Evolutionary conservation across 202 grass and related monocot species (phyloP).

Genomic region (Digitaria exilis): DNA sequence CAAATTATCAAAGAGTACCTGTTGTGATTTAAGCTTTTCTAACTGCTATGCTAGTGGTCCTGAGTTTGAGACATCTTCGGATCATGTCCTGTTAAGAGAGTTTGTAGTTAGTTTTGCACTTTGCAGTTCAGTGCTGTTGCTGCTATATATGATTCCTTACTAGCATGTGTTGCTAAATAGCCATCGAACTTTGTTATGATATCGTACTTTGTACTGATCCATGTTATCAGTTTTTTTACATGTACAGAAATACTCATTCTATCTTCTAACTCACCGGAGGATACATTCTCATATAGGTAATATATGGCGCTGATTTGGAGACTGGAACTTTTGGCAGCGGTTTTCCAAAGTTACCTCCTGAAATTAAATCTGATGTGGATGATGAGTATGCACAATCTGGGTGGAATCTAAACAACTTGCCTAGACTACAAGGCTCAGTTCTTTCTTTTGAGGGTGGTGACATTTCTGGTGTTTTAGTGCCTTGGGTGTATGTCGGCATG

Average conservation of each 20-base stretch:
- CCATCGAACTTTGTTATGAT: slow-evolving; percentile 10
- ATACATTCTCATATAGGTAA: slow-evolving; percentile 53
- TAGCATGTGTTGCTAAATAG: neutral
- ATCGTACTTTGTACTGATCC: neutral
- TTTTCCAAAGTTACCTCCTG: slow-evolving; percentile 67
- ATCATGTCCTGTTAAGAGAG: slow-evolving; percentile 2
- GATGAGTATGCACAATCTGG: slow-evolving; percentile 73
- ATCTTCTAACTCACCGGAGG: neutral
- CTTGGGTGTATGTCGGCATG: slow-evolving; percentile 94
- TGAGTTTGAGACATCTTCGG: slow-evolving; percentile 8
- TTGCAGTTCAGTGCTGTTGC: neutral
- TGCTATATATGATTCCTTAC: slow-evolving; percentile 25
- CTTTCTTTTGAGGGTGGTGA: slow-evolving; percentile 89
- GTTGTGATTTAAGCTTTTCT: slow-evolving; percentile 26
- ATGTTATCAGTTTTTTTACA: neutral
- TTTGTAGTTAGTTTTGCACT: slow-evolving; percentile 25
- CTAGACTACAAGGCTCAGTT: slow-evolving; percentile 81
- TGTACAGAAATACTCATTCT: neutral
- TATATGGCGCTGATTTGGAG: slow-evolving; percentile 95
- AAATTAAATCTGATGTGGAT: slow-evolving; percentile 52
- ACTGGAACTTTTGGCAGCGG: slow-evolving; percentile 75
- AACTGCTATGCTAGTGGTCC: slow-evolving; percentile 4
- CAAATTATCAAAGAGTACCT: slow-evolving; percentile 6
- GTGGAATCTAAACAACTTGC: slow-evolving; percentile 96
- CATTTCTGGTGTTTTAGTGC: slow-evolving; percentile 92